A percentile compares a stretch with the other conserved stretches of the same genome.
Conservation (phyloP, 2,329 filamentous ascomycete genomes). For the Coleophoma eucalyptorum region DNA sequence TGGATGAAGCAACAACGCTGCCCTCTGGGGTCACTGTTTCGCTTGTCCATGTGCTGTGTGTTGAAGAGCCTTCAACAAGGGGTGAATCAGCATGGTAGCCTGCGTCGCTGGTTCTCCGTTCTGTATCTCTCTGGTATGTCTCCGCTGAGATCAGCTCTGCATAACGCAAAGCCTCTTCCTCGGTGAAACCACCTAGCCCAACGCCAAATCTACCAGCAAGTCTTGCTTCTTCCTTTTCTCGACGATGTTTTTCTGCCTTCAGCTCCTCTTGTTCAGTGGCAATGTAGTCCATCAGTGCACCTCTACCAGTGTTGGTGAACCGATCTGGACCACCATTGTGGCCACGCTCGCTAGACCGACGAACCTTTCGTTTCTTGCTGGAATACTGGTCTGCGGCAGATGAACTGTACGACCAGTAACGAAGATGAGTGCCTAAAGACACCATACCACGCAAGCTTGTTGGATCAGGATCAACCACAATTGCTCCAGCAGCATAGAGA, state of each 20-base stretch:
- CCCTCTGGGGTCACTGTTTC: slow-evolving; percentile 53
- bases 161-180: slow-evolving; percentile 62
- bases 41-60: slow-evolving; percentile 30
- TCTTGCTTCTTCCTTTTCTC: slow-evolving; percentile 63
- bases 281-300: slow-evolving; percentile 76
- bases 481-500: slow-evolving; percentile 77
- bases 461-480: slow-evolving; percentile 83
- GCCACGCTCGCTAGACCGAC: slow-evolving; percentile 57
- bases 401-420: slow-evolving; percentile 95
- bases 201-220: slow-evolving; percentile 81
- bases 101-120: slow-evolving; percentile 47
- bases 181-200: slow-evolving; percentile 64
- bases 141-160: slow-evolving; percentile 65
- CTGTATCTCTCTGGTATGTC: slow-evolving; percentile 51
- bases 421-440: slow-evolving; percentile 79
- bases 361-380: slow-evolving; percentile 73
- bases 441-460: slow-evolving; percentile 82
- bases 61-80: slow-evolving; percentile 25
- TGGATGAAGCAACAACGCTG: slow-evolving; percentile 38
- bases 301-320: slow-evolving; percentile 59
- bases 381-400: slow-evolving; percentile 67
- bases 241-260: slow-evolving; percentile 65
- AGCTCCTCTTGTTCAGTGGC: slow-evolving; percentile 81
- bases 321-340: slow-evolving; percentile 54
- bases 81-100: slow-evolving; percentile 45